These are phyloP conservation scores for Pseudogymnoascus sp. DNA, from an alignment of 2,329 filamentous ascomycete species.

Conservation along the genomic window DNA sequence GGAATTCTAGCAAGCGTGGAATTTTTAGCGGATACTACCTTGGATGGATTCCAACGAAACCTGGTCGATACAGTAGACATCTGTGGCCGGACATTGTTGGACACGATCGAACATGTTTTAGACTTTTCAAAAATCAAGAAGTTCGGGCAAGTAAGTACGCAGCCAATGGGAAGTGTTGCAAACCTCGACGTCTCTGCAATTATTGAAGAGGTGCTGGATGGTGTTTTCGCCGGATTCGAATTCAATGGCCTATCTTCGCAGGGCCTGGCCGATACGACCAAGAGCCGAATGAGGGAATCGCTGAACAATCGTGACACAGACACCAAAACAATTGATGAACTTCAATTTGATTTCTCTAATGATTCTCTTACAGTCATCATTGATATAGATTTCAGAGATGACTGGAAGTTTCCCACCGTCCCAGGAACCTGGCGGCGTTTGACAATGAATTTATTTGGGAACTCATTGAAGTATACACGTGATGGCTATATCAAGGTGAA, in stretches of 20 bases:
- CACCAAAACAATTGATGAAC: constrained; percentile 12
- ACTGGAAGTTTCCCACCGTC: constrained; percentile 24
- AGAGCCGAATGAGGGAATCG: constrained; percentile 9
- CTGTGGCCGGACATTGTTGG: constrained; percentile 41
- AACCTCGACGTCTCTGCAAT: constrained; percentile 27
- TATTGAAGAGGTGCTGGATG: constrained; percentile 29
- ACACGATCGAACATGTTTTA: constrained; percentile 44
- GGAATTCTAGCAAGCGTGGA: constrained; percentile 47
- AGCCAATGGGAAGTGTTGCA: constrained; percentile 18
- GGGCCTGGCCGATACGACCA: constrained; percentile 19
- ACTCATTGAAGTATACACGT: constrained; percentile 51
- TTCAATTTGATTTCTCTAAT: constrained; percentile 21
- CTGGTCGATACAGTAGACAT: constrained; percentile 40
- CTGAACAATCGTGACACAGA: neutral
- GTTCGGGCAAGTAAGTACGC: constrained; percentile 18
- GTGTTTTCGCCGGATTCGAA: constrained; percentile 29
- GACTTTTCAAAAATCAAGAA: constrained; percentile 47
- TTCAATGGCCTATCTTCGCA: constrained; percentile 22
- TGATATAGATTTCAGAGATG: constrained; percentile 25
- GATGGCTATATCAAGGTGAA: constrained; percentile 40
- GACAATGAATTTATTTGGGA: constrained; percentile 53
- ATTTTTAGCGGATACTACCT: constrained; percentile 39
- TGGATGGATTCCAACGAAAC: constrained; percentile 37
- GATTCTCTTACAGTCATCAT: constrained; percentile 37
- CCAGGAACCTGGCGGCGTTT: constrained; percentile 27